Evolutionary conservation across 441 rosid species (phyloP).

Genomic region (Macaranga tanarius): DNA sequence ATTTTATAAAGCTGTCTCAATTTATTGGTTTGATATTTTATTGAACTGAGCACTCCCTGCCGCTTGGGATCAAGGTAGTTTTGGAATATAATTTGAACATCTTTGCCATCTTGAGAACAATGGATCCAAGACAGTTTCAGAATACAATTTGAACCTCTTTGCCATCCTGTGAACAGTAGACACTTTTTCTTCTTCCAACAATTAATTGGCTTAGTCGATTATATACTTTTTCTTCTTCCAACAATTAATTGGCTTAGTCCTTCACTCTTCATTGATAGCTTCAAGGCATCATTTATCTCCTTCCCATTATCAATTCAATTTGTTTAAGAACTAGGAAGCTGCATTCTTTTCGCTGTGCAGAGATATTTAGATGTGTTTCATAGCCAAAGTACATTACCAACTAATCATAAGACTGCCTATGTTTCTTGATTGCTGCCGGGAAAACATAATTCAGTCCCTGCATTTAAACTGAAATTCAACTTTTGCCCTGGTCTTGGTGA

Average conservation of each 20-base stretch:
- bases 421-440: background rate
- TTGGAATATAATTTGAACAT: too few relatives aligned
- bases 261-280: background rate
- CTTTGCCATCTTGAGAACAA: background rate
- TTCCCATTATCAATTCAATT: background rate
- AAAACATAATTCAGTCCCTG: background rate
- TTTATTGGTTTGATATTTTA: background rate
- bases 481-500: constrained; percentile 12
- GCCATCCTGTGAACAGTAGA: background rate
- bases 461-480: background rate
- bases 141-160: too few relatives aligned
- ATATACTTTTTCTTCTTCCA: background rate
- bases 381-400: background rate
- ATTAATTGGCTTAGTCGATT: background rate
- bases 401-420: background rate
- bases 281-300: background rate
- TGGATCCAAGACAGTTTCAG: too few relatives aligned
- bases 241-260: background rate
- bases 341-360: background rate
- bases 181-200: background rate
- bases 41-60: background rate
- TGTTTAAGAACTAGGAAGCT: background rate
- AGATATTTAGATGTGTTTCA: background rate
- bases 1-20: background rate
- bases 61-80: background rate